Evolutionary conservation across 2,329 filamentous ascomycete genomes (phyloP).

Genomic region (Tolypocladium paradoxum): DNA sequence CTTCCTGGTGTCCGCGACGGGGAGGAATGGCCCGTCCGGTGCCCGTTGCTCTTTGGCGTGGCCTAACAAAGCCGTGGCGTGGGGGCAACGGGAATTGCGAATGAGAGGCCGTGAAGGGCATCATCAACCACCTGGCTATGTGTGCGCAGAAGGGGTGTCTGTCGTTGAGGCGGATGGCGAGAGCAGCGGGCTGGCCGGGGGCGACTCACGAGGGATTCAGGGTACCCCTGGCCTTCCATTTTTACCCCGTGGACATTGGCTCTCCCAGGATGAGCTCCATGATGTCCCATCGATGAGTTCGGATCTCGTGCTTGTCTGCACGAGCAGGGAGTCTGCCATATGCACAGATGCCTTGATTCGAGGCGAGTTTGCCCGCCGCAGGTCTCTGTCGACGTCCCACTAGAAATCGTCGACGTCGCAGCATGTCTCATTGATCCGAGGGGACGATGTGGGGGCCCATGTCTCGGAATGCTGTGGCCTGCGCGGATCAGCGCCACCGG

Average conservation of each 20-base stretch:
- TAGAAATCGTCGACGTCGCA: slow-evolving; percentile 7
- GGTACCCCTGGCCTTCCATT: background rate
- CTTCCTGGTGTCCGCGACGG: background rate
- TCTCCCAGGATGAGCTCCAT: no score
- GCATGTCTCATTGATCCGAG: slow-evolving; percentile 28
- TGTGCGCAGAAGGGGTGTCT: background rate
- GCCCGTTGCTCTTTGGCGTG: background rate
- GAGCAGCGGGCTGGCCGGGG: background rate
- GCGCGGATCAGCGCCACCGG: slow-evolving; percentile 3
- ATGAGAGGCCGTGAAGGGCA: background rate
- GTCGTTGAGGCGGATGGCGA: background rate
- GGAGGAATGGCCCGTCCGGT: background rate
- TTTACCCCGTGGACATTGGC: background rate
- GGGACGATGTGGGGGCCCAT: slow-evolving; percentile 19
- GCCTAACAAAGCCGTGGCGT: background rate
- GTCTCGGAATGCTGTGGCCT: slow-evolving; percentile 13
- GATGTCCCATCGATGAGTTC: no score
- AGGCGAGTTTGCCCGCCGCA: background rate
- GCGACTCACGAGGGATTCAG: background rate
- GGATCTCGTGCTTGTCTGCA: background rate
- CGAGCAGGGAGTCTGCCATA: background rate
- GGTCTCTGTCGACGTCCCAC: background rate
- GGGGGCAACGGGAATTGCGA: background rate
- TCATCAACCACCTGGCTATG: background rate
- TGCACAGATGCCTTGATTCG: background rate